Conservation (phyloP, 495 filamentous ascomycete species). For the Talaromyces wortmannii region DNA sequence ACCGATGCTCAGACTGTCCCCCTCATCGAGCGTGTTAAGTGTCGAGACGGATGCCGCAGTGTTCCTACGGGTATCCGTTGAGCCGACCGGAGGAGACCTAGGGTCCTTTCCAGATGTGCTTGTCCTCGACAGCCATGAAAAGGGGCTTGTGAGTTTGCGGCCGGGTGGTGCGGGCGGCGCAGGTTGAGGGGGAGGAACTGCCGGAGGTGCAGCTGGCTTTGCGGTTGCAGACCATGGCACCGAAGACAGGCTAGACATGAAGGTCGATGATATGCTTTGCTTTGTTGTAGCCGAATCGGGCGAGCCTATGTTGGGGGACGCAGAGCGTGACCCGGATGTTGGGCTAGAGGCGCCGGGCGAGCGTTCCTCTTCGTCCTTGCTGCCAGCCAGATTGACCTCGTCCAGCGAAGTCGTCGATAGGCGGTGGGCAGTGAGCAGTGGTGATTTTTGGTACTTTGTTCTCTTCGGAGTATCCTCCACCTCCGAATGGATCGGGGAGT, state of each 20-base stretch:
- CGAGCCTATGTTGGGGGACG: slow-evolving; percentile 28
- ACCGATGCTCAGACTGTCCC: slow-evolving; percentile 30
- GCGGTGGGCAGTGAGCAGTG: slow-evolving; percentile 52
- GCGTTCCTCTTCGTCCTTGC: slow-evolving; percentile 26
- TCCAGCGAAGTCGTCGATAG: slow-evolving; percentile 61
- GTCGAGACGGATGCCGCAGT: slow-evolving; percentile 72
- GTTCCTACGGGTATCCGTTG: slow-evolving; percentile 50
- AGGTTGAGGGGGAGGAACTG: slow-evolving; percentile 33
- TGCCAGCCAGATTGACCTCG: slow-evolving; percentile 62
- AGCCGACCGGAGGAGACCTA: slow-evolving; percentile 42
- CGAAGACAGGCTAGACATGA: slow-evolving; percentile 45
- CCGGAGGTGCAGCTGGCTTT: slow-evolving; percentile 28
- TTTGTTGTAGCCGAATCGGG: slow-evolving; percentile 10
- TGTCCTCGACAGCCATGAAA: slow-evolving; percentile 78
- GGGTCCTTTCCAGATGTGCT: slow-evolving; percentile 55
- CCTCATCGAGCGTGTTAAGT: slow-evolving; percentile 58
- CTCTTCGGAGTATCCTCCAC: slow-evolving; percentile 26
- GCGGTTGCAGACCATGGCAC: slow-evolving; percentile 43
- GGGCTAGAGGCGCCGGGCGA: slow-evolving; percentile 7
- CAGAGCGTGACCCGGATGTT: slow-evolving; percentile 44
- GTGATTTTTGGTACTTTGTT: slow-evolving; percentile 38
- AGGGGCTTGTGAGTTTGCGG: slow-evolving; percentile 72
- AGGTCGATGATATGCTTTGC: slow-evolving; percentile 34
- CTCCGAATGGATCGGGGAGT: slow-evolving; percentile 17
- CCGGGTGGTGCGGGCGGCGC: slow-evolving; percentile 33